A percentile compares a stretch with the other conserved stretches of the same genome.
phyloP scores from a whole-genome alignment of 225 moss, liverwort and hornwort species.

The Marchantia polymorpha region DNA sequence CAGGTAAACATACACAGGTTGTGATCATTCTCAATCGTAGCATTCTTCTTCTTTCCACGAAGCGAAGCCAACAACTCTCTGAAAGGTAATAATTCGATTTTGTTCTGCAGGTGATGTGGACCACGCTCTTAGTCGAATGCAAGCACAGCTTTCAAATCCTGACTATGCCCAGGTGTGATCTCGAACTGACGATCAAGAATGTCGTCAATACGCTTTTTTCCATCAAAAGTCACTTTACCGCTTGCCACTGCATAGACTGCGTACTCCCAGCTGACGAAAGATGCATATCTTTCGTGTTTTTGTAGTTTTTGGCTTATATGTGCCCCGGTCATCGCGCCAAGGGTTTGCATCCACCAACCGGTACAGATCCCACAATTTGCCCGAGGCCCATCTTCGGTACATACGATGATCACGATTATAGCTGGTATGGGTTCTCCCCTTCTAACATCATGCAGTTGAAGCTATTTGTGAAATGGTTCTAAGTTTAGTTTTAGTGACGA shows the following conservation, averaged over 20 bases:
- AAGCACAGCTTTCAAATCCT: slow-evolving; percentile 52
- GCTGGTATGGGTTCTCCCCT: slow-evolving; percentile 36
- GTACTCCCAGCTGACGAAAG: background rate
- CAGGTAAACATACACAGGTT: slow-evolving; percentile 29
- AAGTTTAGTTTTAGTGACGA: background rate
- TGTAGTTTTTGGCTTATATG: slow-evolving; percentile 55
- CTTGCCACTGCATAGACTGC: background rate
- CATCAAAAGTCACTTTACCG: background rate
- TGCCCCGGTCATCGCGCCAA: slow-evolving; percentile 53
- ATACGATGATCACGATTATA: slow-evolving; percentile 56
- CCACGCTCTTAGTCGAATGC: slow-evolving; percentile 47
- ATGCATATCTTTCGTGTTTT: background rate
- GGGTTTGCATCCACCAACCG: slow-evolving; percentile 50
- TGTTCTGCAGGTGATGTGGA: slow-evolving; percentile 41
- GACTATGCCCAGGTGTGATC: slow-evolving; percentile 47
- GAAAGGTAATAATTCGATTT: background rate
- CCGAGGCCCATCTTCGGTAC: slow-evolving; percentile 54
- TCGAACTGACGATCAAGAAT: background rate
- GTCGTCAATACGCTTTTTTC: background rate
- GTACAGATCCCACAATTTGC: slow-evolving; percentile 46
- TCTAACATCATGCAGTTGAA: background rate
- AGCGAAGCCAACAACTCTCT: background rate
- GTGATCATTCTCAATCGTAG: background rate
- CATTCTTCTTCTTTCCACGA: background rate
- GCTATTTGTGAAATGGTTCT: background rate